Evolutionary conservation across 495 filamentous ascomycete genomes (phyloP).

Genomic region (Hypoxylon subgilvum): DNA sequence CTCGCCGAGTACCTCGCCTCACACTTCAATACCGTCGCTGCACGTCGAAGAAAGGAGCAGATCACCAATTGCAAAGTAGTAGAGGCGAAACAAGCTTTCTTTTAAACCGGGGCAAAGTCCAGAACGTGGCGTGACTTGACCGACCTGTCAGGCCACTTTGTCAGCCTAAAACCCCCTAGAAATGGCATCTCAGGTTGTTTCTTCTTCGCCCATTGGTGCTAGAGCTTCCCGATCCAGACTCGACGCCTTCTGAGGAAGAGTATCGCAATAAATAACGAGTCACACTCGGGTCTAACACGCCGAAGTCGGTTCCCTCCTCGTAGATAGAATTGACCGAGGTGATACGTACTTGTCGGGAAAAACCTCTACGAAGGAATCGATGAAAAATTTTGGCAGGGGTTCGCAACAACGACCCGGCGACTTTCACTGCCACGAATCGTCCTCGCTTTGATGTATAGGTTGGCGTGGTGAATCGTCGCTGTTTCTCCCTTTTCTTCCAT

Average conservation of each 20-base stretch:
- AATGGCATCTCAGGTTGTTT: slow-evolving; percentile 26
- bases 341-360: slow-evolving; percentile 33
- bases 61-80: slow-evolving; percentile 29
- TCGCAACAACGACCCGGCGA: slow-evolving; percentile 18
- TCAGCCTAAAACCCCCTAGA: slow-evolving; percentile 40
- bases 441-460: slow-evolving; percentile 7
- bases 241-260: slow-evolving; percentile 22
- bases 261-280: slow-evolving; percentile 32
- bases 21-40: slow-evolving; percentile 25
- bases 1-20: slow-evolving; percentile 13
- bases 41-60: slow-evolving; percentile 21
- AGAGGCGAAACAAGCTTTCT: slow-evolving; percentile 34
- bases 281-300: slow-evolving; percentile 31
- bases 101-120: slow-evolving; percentile 29
- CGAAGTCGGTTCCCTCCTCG: slow-evolving; percentile 31
- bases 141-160: slow-evolving; percentile 37
- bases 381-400: slow-evolving; percentile 35
- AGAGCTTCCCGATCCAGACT: slow-evolving; percentile 36
- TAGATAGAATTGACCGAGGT: slow-evolving; percentile 35
- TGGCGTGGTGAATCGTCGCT: slow-evolving; percentile 15
- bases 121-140: slow-evolving; percentile 35
- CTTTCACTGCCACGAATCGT: slow-evolving; percentile 24
- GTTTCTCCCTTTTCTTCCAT: slow-evolving; percentile 11
- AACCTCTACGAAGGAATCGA: slow-evolving; percentile 30
- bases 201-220: slow-evolving; percentile 32